Evolutionary conservation across 202 grass and related monocot genomes (phyloP).

Genomic region (Panicum hallii): DNA sequence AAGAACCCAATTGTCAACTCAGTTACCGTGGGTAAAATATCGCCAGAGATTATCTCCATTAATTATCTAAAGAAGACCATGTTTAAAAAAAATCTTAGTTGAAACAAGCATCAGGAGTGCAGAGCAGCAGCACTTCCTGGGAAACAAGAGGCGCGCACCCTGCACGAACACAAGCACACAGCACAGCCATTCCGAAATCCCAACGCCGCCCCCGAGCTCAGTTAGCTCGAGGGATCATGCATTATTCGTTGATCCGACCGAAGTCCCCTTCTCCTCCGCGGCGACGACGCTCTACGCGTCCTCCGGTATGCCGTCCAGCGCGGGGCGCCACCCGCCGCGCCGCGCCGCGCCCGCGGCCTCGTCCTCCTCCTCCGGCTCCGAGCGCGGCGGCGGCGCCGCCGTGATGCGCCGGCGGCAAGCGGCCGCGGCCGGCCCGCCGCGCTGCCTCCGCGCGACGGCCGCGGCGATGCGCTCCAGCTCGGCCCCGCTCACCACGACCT

Average conservation of each 20-base stretch:
- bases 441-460: conserved; percentile 36
- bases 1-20: too few species aligned
- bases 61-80: neutral
- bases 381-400: neutral
- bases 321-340: conserved; percentile 8
- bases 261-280: neutral
- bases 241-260: neutral
- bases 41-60: too few species aligned
- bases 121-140: conserved; percentile 43
- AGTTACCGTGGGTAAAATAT: too few species aligned
- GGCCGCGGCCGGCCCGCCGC: neutral
- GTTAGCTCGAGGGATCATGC: neutral
- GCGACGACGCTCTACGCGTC: conserved; percentile 21
- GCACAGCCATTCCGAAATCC: neutral
- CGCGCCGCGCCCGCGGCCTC: neutral
- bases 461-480: conserved; percentile 54
- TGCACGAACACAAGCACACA: neutral
- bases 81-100: neutral
- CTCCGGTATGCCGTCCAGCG: conserved; percentile 40
- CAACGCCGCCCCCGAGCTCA: neutral
- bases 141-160: neutral
- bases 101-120: conserved; percentile 26
- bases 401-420: neutral
- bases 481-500: conserved; percentile 47
- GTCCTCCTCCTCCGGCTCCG: conserved; percentile 29